phyloP scores from a whole-genome alignment of 257 asterid species.

The Solanum corneliomulleri region DNA sequence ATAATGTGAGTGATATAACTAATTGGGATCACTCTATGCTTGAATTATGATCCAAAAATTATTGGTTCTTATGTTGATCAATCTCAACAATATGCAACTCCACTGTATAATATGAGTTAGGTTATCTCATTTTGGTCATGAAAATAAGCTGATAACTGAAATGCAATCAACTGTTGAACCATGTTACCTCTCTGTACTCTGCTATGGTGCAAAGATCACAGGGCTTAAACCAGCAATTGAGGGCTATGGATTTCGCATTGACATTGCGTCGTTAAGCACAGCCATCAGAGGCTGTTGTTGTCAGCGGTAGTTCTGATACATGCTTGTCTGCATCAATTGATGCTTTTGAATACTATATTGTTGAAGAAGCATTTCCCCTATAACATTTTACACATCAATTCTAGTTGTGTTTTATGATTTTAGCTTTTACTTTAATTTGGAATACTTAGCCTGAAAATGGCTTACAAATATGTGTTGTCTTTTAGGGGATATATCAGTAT shows the following conservation, averaged over 20 bases:
- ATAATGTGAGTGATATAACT: background rate
- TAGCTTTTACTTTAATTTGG: background rate
- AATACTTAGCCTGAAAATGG: background rate
- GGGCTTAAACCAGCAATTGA: background rate
- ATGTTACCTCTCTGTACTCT: background rate
- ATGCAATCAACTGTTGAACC: background rate
- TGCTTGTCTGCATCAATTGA: conserved; percentile 39
- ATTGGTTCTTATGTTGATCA: background rate
- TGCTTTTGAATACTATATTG: conserved; percentile 42
- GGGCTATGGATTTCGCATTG: background rate
- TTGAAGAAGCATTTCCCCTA: background rate
- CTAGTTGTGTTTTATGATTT: conserved; percentile 3
- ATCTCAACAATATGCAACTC: background rate
- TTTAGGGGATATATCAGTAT: background rate
- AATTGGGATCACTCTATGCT: background rate
- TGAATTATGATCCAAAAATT: background rate
- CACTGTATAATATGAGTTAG: background rate
- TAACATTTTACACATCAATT: background rate
- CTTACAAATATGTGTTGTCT: background rate
- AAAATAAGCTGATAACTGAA: background rate
- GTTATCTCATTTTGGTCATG: background rate
- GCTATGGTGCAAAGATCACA: background rate
- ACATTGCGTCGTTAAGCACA: background rate
- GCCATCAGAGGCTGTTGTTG: background rate
- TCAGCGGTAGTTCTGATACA: background rate